phyloP scores from a whole-genome alignment of 805 yeast species.

The Starmera amethionina region DNA sequence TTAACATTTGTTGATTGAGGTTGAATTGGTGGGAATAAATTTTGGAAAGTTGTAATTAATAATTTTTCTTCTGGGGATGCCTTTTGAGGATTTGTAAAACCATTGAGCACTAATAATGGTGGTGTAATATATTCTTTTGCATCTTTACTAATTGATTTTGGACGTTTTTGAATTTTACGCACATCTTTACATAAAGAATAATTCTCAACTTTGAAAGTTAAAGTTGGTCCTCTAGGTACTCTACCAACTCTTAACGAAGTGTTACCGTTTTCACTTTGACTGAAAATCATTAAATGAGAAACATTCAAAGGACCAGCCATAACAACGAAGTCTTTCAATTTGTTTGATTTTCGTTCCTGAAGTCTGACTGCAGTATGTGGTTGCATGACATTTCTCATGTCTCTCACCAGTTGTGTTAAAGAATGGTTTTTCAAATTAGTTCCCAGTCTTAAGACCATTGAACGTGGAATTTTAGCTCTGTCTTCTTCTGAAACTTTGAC shows the following conservation, averaged over 20 bases:
- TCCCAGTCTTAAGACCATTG: constrained; percentile 91
- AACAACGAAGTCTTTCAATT: constrained; percentile 87
- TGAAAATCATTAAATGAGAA: constrained; percentile 77
- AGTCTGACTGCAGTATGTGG: constrained; percentile 92
- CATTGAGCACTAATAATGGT: constrained; percentile 87
- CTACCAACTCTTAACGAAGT: constrained; percentile 76
- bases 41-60: constrained; percentile 83
- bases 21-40: constrained; percentile 89
- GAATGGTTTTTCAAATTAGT: constrained; percentile 69
- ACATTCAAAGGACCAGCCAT: constrained; percentile 98
- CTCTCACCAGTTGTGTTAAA: constrained; percentile 74
- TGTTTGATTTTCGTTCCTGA: constrained; percentile 79
- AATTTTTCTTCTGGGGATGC: constrained; percentile 69
- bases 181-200: constrained; percentile 83
- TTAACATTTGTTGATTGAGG: constrained; percentile 71
- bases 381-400: constrained; percentile 84
- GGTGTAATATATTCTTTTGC: constrained; percentile 58
- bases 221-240: constrained; percentile 91
- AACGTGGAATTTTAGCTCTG: constrained; percentile 67
- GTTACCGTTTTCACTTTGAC: constrained; percentile 73
- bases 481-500: constrained; percentile 55
- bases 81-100: constrained; percentile 61
- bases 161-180: constrained; percentile 54
- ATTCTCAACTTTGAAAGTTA: constrained; percentile 66
- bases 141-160: constrained; percentile 67